Evolutionary conservation across 257 asterid species (phyloP), one percentile per base, ranked within the genome.

Genomic region (Fraxinus cuspidata): DNA sequence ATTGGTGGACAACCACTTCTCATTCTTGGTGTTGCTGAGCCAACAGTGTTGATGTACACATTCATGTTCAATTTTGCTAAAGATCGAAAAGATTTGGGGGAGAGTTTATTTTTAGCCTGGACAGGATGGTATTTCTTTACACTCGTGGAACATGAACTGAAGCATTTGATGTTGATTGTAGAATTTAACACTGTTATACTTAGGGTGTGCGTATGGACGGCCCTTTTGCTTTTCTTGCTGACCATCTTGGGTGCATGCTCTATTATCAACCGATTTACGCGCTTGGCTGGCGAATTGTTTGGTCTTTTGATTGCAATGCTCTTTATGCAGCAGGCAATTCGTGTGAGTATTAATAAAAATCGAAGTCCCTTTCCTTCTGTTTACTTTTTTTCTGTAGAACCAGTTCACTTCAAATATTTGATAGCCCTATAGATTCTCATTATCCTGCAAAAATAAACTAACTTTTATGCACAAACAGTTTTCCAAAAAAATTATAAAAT

Each of bases 191-290:
- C 35, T 78, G 47, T 63, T 72, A 32, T 83, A 75, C 82, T 47
- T 79, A 94, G 99, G 99, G 98, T 94, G 64, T 94, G 97, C 79
- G 96, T 93, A 64, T 95, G 98, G 99, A 92, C 98, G 1, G 93
- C 97, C 58, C 76, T 86, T 87, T 87, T 95, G 92, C 97, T 95
- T 74, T 90, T 95, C 92, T 84, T 93, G 89, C 89, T 95, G 84
- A 92, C 98, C 67, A 47, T 95, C 74, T 87, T 95, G 87, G 98
- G 98, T n/a, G 99, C 99, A 42, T 93, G 99, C 90, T 93, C 98
- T 23, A 86, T 95, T 74, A 92, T 95, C 83, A 95, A 92, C 67
- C 88, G 98, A 74, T 95, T 95, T 78, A 95, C 99, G 3, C 96
- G 98, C 69, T 28, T 95, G 79, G 99, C 99, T 77, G 99, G 99